Base-by-base conservation (phyloP, 495 filamentous ascomycete genomes). In the Penicillium roqueforti region DNA sequence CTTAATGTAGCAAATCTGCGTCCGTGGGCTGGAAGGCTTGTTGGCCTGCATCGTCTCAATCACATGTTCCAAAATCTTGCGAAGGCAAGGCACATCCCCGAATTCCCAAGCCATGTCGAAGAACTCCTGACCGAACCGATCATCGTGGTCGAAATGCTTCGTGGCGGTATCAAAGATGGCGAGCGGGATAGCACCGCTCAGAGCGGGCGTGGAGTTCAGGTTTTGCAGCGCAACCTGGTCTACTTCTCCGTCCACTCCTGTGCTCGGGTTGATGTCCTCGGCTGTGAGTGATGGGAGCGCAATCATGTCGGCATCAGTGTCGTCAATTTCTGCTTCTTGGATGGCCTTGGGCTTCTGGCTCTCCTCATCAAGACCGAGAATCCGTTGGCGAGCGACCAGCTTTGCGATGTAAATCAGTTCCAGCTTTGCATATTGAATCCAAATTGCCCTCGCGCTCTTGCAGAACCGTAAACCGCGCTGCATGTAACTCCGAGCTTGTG, bases 361-460 rank as follows among this genome's bases (percentile, higher is more conserved):
- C 19, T 69, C 65, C 11, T 74, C 72, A 62, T 91, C 87, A 40
- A 91, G 76, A 2, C 83, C 87, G 39, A 92, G 66, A 51, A 91
- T 82, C 56, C 76, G 79, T 75, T 84, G 82, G 71, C 83, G 80
- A 62, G 76, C 78, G 39, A 86, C 83, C 60, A 97, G 83, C 66
- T 91, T 90, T 19, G 81, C 83, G 39, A 97, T 74, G 74, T 92
- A 97, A 54, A 92, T 87, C 82, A 96, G 86, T 74, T 98, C 93
- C 71, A 95, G 78, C 68, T 88, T 87, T 0, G 85, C 85, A 72
- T 97, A 98, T 70, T 95, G 87, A 32, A 95, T 60, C 93, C 92
- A 97, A 32, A 97, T 61, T 11, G 74, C 68, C 55, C 76, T 79
- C 25, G 85, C 83, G 20, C 72, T 80, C 51, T 84, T 88, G 68